Evolutionary conservation across 371 early-diverging fungal species (phyloP).

Genomic region (Mortierella sp.): DNA sequence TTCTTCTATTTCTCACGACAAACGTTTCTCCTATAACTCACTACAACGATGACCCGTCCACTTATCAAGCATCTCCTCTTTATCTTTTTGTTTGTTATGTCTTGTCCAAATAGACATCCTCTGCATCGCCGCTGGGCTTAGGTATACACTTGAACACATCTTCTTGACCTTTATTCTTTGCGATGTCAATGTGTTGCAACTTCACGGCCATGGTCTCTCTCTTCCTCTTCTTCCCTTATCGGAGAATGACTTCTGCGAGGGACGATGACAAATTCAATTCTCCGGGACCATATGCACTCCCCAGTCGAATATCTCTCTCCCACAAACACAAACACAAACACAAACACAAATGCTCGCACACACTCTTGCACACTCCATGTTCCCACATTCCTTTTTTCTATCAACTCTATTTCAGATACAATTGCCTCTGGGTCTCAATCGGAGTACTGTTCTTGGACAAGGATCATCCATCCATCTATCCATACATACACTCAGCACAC

Average conservation of each 20-base stretch:
- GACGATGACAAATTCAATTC: not conserved
- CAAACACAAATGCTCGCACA: not conserved
- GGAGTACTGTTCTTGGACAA: not conserved
- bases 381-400: not conserved
- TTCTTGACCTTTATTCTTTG: not conserved
- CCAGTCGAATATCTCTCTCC: too few relatives aligned
- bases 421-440: not conserved
- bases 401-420: constrained; percentile 2
- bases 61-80: not conserved
- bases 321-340: not conserved
- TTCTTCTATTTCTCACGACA: too few relatives aligned
- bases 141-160: constrained; percentile 13
- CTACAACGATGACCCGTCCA: not conserved
- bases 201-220: too few relatives aligned
- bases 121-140: constrained; percentile 41
- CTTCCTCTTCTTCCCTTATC: not conserved
- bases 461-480: too few relatives aligned
- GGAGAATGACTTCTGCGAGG: not conserved
- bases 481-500: too few relatives aligned
- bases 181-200: too few relatives aligned
- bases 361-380: not conserved
- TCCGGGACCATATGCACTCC: not conserved
- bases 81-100: not conserved
- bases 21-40: too few relatives aligned
- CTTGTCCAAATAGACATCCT: constrained; percentile 34